Base-by-base conservation (phyloP, 768 basidiomycete genomes). In the Tricholoma saponaceum region DNA sequence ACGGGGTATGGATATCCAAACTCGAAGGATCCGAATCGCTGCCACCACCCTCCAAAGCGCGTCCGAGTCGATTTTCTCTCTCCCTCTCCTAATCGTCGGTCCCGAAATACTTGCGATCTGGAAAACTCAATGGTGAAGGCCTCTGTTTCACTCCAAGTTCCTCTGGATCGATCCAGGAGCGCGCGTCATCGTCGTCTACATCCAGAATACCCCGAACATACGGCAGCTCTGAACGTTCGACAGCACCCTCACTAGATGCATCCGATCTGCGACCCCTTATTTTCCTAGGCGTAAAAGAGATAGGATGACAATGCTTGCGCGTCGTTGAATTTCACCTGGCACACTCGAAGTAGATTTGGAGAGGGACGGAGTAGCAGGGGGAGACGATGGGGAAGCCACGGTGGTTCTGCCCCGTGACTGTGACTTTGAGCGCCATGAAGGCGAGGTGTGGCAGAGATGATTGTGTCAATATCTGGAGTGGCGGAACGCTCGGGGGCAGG, bases 21-120 rank as follows among this genome's bases (percentile, higher is more conserved):
- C 83, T 85, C 14, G 85, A 86, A 70, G 85, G 86, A 70, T 86
- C 84, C 1, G 78, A 78, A n/a, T 81, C 82, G 23, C 72, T 71
- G 0, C 58, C 77, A 9, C 68, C 74, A 6, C 69, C 70, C 32
- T 68, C 73, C 49, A 65, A 33, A 51, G 63, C 51, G 37, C 61
- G 28, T 30, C 60, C 60, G 28, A 62, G 33, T 4, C 53, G 41
- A 4, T 4, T 23, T 20, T 44, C 30, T 4, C 39, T 28, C 43
- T 54, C 53, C 18, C 37, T 51, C 14, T 50, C 25, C 46, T 37
- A 47, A n/a, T 50, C 43, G 30, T 44, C 39, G 8, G 20, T 14
- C 6, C 25, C 52, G 47, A 46, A 58, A 30, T 52, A 49, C 52
- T 46, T 47, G 20, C 16, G 22, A 3, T 49, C 54, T n/a, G 12